Evolutionary conservation across 352 stramenopile species (phyloP).

Genomic region (Salisapilia sapeloensis): DNA sequence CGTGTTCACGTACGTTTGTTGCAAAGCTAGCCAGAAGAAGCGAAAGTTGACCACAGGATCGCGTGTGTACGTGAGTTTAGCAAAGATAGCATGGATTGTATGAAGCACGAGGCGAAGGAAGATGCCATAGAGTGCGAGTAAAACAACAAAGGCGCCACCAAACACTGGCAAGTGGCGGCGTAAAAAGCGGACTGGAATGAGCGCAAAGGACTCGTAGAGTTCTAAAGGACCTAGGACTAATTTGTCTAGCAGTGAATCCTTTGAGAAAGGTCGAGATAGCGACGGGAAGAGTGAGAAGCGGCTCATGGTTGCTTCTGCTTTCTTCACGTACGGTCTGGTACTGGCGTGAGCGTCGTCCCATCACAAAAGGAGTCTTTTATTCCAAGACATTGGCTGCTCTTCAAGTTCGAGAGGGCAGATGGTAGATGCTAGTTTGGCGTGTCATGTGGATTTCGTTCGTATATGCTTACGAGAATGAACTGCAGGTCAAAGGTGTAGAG

Average conservation of each 20-base stretch:
- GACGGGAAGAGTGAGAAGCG: too few relatives aligned
- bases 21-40: constrained; percentile 52
- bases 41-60: constrained; percentile 56
- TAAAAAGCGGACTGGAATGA: constrained; percentile 57
- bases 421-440: too few relatives aligned
- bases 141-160: constrained; percentile 54
- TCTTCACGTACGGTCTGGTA: too few relatives aligned
- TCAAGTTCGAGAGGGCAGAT: too few relatives aligned
- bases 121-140: constrained; percentile 62
- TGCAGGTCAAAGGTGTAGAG: too few relatives aligned
- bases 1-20: constrained; percentile 49
- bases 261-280: too few relatives aligned
- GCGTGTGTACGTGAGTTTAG: constrained; percentile 39
- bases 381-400: too few relatives aligned
- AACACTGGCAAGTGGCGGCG: constrained; percentile 55
- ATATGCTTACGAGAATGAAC: too few relatives aligned
- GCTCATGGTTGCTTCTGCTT: too few relatives aligned
- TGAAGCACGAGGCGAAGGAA: constrained; percentile 50
- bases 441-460: too few relatives aligned
- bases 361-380: too few relatives aligned
- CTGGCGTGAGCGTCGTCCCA: too few relatives aligned
- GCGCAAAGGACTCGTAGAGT: constrained; percentile 56
- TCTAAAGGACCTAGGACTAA: constrained; percentile 48
- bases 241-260: constrained; percentile 21
- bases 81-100: constrained; percentile 40